phyloP scores from a whole-genome alignment of 495 filamentous ascomycete genomes.

The Penicillium ochrochloron region DNA sequence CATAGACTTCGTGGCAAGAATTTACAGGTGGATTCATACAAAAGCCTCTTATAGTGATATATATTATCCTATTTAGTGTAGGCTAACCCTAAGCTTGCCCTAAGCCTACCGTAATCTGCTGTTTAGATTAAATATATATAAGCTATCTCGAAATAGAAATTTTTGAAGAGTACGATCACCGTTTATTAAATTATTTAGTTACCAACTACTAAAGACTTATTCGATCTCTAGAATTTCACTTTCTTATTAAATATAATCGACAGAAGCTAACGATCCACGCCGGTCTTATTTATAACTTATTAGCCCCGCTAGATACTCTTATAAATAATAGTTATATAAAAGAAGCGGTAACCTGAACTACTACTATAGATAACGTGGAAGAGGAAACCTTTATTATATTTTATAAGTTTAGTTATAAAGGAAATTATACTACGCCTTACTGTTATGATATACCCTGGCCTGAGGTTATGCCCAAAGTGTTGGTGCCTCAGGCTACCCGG shows the following conservation, averaged over 20 bases:
- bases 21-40: slow-evolving; percentile 4
- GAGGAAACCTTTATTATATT: slow-evolving; percentile 32
- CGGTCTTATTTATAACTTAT: slow-evolving; percentile 9
- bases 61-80: slow-evolving; percentile 7
- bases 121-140: not conserved
- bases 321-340: slow-evolving; percentile 19
- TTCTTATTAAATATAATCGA: slow-evolving; percentile 5
- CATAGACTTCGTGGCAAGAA: not conserved
- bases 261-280: slow-evolving; percentile 11
- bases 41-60: slow-evolving; percentile 3
- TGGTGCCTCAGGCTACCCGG: too few relatives aligned
- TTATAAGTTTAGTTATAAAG: slow-evolving; percentile 13
- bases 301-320: slow-evolving; percentile 5
- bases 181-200: not conserved
- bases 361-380: slow-evolving; percentile 23
- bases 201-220: slow-evolving; percentile 14
- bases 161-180: slow-evolving; percentile 6
- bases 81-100: not conserved
- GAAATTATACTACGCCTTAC: slow-evolving; percentile 8
- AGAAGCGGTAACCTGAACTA: slow-evolving; percentile 7
- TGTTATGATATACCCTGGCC: too few relatives aligned
- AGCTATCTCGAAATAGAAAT: slow-evolving; percentile 2
- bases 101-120: not conserved
- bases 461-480: too few relatives aligned
- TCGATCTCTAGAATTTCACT: slow-evolving; percentile 19